These are phyloP conservation scores for Oenanthe sinensis DNA, from an alignment of 129 eudicot species.

Conservation along the genomic window DNA sequence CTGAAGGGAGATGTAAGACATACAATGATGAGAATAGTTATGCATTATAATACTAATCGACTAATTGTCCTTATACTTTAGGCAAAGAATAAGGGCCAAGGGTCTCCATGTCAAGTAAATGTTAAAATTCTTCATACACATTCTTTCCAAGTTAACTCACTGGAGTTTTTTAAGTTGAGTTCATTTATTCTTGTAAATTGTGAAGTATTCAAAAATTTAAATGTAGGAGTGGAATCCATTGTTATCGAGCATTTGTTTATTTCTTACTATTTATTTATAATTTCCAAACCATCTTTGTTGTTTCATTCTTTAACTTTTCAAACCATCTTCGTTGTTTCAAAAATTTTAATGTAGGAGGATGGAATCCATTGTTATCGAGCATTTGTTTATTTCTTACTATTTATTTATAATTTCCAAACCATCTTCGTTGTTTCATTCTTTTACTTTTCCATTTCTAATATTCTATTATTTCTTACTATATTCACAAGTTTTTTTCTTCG, in stretches of 20 bases:
- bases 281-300: not conserved
- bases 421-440: not conserved
- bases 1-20: not conserved
- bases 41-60: not conserved
- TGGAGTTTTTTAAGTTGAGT: not conserved
- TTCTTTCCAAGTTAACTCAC: not conserved
- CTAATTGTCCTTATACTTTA: too few species aligned
- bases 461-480: not conserved
- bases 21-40: not conserved
- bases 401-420: not conserved
- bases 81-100: not conserved
- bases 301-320: not conserved
- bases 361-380: not conserved
- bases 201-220: not conserved
- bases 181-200: not conserved
- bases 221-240: not conserved
- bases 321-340: too few species aligned
- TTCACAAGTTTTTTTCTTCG: not conserved
- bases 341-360: not conserved
- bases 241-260: not conserved
- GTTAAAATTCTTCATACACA: not conserved
- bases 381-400: too few species aligned
- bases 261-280: too few species aligned
- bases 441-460: not conserved
- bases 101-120: not conserved